Percentiles rank a stretch among this genome's conserved stretches.
Conservation (phyloP, 2,329 filamentous ascomycete species). For the Tolypocladium nubicola region DNA sequence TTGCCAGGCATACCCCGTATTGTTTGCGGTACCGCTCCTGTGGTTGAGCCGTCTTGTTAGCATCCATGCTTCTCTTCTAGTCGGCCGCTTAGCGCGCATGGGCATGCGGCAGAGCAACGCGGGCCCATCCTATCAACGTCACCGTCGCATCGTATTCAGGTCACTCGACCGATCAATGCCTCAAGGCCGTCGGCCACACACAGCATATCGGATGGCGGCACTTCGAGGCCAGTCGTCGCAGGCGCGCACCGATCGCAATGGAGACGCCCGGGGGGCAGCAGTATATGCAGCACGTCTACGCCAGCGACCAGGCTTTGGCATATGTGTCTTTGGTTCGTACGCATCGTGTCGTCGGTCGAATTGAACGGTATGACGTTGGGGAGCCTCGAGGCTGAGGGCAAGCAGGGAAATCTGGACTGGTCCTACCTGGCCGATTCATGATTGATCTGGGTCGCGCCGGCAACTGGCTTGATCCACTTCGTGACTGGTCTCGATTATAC, state of each 20-base stretch:
- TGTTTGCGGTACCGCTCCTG: constrained; percentile 51
- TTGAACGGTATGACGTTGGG: background rate
- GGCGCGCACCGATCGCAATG: background rate
- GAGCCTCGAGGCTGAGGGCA: constrained; percentile 9
- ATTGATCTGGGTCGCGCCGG: constrained; percentile 15
- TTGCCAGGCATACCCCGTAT: constrained; percentile 51
- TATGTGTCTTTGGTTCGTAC: background rate
- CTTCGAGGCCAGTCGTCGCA: background rate
- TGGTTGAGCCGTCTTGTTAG: constrained; percentile 16
- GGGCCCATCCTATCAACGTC: background rate
- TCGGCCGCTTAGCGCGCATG: background rate
- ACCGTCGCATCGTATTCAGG: background rate
- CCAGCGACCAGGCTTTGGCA: background rate
- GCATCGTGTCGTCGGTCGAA: constrained; percentile 1
- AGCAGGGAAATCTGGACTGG: constrained; percentile 15
- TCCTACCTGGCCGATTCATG: constrained; percentile 53
- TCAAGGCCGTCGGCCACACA: background rate
- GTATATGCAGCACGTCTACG: background rate
- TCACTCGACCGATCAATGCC: background rate
- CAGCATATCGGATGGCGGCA: background rate
- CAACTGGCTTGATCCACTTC: background rate
- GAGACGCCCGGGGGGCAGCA: background rate
- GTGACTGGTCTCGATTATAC: background rate
- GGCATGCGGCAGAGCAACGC: background rate
- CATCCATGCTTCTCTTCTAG: background rate